A percentile compares a stretch with the other conserved stretches of the same genome.
phyloP scores from a whole-genome alignment of 495 filamentous ascomycete genomes.

The Xanthoparmelia taractica region DNA sequence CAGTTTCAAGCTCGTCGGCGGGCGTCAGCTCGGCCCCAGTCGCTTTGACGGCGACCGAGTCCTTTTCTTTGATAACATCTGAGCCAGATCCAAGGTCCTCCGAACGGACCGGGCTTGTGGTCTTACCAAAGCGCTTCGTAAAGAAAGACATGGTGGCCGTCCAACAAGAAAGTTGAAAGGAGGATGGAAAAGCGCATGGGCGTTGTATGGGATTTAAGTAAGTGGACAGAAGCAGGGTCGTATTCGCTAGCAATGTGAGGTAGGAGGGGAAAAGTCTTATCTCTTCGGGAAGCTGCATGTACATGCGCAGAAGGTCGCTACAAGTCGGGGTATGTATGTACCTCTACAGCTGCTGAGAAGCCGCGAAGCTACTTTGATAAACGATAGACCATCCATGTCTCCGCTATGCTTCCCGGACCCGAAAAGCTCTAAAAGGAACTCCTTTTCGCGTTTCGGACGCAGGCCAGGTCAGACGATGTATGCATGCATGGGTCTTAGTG shows the following conservation, averaged over 20 bases:
- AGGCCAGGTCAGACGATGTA: neutral
- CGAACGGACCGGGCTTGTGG: neutral
- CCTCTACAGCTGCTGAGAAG: neutral
- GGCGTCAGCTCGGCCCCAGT: neutral
- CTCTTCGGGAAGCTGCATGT: neutral
- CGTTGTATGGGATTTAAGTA: neutral
- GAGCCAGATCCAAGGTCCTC: constrained; percentile 4
- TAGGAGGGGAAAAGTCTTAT: neutral
- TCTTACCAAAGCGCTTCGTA: constrained; percentile 10
- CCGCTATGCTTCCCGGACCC: neutral
- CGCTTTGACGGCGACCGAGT: constrained; percentile 2
- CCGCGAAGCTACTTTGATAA: neutral
- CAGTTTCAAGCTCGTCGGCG: constrained; percentile 23
- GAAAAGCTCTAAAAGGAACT: neutral
- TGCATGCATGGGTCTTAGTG: neutral
- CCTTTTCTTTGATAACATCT: constrained; percentile 7
- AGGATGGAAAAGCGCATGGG: neutral
- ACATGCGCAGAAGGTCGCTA: neutral
- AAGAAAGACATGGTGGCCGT: constrained; percentile 6
- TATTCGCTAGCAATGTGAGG: neutral
- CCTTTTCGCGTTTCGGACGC: neutral
- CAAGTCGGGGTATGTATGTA: neutral
- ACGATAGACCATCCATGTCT: neutral
- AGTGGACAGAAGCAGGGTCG: neutral
- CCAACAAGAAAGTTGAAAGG: neutral